Evolutionary conservation across 371 early-diverging fungal species (phyloP), one percentile per base, ranked within the genome.

Genomic region (Funneliformis caledonium): DNA sequence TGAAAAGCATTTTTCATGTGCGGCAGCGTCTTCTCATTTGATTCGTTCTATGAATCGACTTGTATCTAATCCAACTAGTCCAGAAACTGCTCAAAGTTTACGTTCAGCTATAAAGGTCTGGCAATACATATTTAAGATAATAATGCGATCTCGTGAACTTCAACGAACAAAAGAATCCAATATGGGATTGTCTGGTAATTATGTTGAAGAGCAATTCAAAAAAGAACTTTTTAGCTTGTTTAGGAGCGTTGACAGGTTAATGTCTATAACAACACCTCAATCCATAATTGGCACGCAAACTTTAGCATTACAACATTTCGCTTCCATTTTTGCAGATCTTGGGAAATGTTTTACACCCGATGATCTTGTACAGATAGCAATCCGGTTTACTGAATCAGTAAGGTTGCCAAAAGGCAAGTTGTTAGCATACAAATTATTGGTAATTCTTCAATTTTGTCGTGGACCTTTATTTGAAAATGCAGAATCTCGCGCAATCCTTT

Each of bases 51-150:
- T 93, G 65, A 70, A 83, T 33, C 82, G 85, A 16, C 72, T 93
- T 26, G 85, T 90, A 72, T 79, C 81, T 0, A 76, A 90, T 68
- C 87, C 89, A 0, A 82, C 85, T 9, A 85, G 88, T 62, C 70
- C 88, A 0, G 83, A 82, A 2, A 88, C 85, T 42, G 89, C 88
- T 22, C 89, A 90, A 76, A 84, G 87, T 26, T 79, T 93, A 50
- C 85, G 93, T 7, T 89, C 85, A 37, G 87, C 90, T n/a, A 88
- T 93, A 83, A 92, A 92, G 79, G 93, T 92, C 3, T 92, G 91
- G 91, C 88, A 90, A 47, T 91, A 91, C 72, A 78, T 93, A 52
- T 88, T 93, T 77, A 88, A 90, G 56, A 88, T 94, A 47, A 87
- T 90, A 78, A 86, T 89, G 11, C 81, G 88, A 11, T 89, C 89